A percentile compares a stretch with the other conserved stretches of the same genome.
Evolutionary conservation across 2,329 filamentous ascomycete species (phyloP).

Genomic region (Colletotrichum tabaci): DNA sequence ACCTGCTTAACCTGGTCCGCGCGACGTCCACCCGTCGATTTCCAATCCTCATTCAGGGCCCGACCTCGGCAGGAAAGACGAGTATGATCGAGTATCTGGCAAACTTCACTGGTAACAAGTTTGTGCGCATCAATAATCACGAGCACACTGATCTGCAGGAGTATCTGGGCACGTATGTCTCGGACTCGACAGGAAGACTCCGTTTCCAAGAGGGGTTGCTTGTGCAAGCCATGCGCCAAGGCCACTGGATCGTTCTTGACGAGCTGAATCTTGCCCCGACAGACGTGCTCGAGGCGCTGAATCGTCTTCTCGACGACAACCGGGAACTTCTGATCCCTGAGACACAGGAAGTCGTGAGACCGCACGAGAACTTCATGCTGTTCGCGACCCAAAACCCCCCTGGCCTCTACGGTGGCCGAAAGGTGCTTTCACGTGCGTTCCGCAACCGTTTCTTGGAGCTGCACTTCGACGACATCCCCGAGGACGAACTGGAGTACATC

Average conservation of each 20-base stretch:
- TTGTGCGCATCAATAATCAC: constrained; percentile 99
- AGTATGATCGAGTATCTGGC: constrained; percentile 99
- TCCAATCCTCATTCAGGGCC: constrained; percentile 94
- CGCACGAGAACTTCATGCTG: constrained; percentile 95
- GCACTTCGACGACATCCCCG: constrained; percentile 98
- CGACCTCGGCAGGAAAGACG: constrained; percentile 97
- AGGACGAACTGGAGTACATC: constrained; percentile 93
- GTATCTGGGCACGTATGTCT: constrained; percentile 95
- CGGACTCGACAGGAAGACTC: constrained; percentile 86
- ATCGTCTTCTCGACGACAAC: constrained; percentile 96
- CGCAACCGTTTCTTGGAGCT: constrained; percentile 97
- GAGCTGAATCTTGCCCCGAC: constrained; percentile 97
- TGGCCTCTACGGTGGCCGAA: constrained; percentile 94
- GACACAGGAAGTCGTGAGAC: constrained; percentile 92
- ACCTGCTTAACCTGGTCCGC: constrained; percentile 93
- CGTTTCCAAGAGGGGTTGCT: constrained; percentile 94
- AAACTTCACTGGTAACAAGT: constrained; percentile 96
- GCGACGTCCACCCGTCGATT: constrained; percentile 93
- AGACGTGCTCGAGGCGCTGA: constrained; percentile 95
- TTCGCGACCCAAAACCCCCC: constrained; percentile 99
- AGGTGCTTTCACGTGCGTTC: constrained; percentile 93
- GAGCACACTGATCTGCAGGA: constrained; percentile 99
- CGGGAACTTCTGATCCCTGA: constrained; percentile 95
- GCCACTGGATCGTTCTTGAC: constrained; percentile 98
- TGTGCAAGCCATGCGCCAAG: constrained; percentile 91